These are phyloP conservation scores for Evansstolkia leycettana DNA, from an alignment of 495 filamentous ascomycete genomes.

Conservation along the genomic window DNA sequence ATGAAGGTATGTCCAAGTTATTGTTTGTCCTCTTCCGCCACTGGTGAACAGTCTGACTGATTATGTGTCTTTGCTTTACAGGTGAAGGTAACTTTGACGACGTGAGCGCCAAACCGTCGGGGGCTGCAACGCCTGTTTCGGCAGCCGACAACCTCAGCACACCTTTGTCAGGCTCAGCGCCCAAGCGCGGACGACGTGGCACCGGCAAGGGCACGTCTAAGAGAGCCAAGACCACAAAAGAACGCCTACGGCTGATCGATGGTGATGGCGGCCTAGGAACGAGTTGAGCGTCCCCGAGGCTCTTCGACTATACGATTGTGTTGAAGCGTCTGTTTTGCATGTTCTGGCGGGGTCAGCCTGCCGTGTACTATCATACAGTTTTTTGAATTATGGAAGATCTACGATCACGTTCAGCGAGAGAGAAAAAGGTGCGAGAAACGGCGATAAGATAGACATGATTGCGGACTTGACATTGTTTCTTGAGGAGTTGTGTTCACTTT, in stretches of 20 bases:
- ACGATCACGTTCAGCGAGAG: too few species aligned
- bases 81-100: conserved; percentile 94
- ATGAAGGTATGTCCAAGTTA: conserved; percentile 92
- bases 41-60: neutral
- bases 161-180: conserved; percentile 32
- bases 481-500: too few species aligned
- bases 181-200: conserved; percentile 40
- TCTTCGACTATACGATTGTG: too few species aligned
- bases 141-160: conserved; percentile 32
- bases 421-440: too few species aligned
- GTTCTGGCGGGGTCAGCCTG: neutral
- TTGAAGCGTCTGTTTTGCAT: neutral
- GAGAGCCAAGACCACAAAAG: conserved; percentile 85
- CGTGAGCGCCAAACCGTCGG: conserved; percentile 63
- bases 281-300: neutral
- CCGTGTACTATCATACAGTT: neutral
- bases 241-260: conserved; percentile 77
- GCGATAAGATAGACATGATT: too few species aligned
- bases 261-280: conserved; percentile 43
- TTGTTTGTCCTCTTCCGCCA: neutral
- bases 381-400: too few species aligned
- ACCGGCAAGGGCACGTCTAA: conserved; percentile 47
- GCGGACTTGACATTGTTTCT: too few species aligned
- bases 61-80: conserved; percentile 18
- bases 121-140: conserved; percentile 68